phyloP scores from a whole-genome alignment of 306 rosid species.

The Cyclanthera cordifolia region DNA sequence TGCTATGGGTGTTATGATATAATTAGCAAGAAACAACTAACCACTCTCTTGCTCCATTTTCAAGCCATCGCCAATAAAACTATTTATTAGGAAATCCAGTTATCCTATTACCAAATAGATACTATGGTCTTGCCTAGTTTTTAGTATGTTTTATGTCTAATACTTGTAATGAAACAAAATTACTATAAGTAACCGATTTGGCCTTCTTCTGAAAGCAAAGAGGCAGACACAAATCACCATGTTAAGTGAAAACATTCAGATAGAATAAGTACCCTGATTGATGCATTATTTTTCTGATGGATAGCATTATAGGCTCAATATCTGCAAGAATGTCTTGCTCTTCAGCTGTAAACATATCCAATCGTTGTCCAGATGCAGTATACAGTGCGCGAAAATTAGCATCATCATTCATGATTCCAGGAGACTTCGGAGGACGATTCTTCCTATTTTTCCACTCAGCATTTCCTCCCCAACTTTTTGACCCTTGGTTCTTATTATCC shows the following conservation, averaged over 20 bases:
- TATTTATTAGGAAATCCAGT: background rate
- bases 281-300: conserved; percentile 67
- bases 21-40: background rate
- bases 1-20: background rate
- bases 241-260: background rate
- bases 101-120: background rate
- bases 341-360: conserved; percentile 60
- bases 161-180: too few relatives aligned
- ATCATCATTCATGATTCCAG: conserved; percentile 31
- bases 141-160: background rate
- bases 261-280: conserved; percentile 56
- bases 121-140: background rate
- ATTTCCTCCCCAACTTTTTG: conserved; percentile 60
- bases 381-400: conserved; percentile 15
- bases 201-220: too few relatives aligned
- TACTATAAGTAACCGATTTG: too few relatives aligned
- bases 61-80: background rate
- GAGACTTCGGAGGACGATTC: conserved; percentile 43
- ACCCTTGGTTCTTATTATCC: conserved; percentile 44
- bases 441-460: conserved; percentile 44
- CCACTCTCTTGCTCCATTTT: background rate
- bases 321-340: conserved; percentile 55
- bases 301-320: conserved; percentile 49
- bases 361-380: conserved; percentile 42
- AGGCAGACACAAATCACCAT: background rate